These are phyloP conservation scores for Dryas integrifolia DNA, from an alignment of 331 rosid species.

Conservation along the genomic window DNA sequence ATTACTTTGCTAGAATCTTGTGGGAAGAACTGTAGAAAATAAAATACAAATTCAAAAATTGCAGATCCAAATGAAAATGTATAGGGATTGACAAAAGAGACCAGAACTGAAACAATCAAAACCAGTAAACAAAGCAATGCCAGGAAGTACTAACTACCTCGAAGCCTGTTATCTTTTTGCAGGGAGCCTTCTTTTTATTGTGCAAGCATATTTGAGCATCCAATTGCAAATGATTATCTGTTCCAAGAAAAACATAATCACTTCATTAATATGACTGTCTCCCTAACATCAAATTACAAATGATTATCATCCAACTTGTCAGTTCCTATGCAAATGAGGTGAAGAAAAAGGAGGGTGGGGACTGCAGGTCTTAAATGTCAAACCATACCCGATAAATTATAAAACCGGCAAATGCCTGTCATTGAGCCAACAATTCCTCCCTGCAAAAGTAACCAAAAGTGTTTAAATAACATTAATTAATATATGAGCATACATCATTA, in stretches of 20 bases:
- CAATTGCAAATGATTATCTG: slow-evolving; percentile 70
- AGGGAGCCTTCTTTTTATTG: slow-evolving; percentile 70
- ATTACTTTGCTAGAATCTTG: slow-evolving; percentile 70
- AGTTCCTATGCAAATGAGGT: slow-evolving; percentile 11
- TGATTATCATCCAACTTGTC: not conserved
- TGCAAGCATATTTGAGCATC: slow-evolving; percentile 59
- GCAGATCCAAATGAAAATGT: not conserved
- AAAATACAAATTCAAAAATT: slow-evolving; percentile 16
- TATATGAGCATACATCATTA: not conserved
- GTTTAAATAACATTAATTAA: slow-evolving; percentile 25
- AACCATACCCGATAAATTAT: slow-evolving; percentile 65
- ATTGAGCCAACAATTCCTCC: slow-evolving; percentile 85
- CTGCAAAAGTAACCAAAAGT: slow-evolving; percentile 42
- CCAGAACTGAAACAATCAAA: not conserved
- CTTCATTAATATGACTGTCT: not conserved
- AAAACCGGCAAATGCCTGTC: slow-evolving; percentile 74
- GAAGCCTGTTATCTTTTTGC: slow-evolving; percentile 86
- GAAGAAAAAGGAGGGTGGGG: slow-evolving; percentile 1
- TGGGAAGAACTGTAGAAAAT: slow-evolving; percentile 63
- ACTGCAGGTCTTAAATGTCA: slow-evolving; percentile 8
- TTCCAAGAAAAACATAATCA: slow-evolving; percentile 20
- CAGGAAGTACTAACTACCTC: slow-evolving; percentile 51
- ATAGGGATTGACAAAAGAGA: not conserved
- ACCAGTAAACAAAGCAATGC: slow-evolving; percentile 23
- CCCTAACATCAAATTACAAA: no score